Evolutionary conservation across 2,329 filamentous ascomycete genomes (phyloP).

Genomic region (Fusarium austroafricanum): DNA sequence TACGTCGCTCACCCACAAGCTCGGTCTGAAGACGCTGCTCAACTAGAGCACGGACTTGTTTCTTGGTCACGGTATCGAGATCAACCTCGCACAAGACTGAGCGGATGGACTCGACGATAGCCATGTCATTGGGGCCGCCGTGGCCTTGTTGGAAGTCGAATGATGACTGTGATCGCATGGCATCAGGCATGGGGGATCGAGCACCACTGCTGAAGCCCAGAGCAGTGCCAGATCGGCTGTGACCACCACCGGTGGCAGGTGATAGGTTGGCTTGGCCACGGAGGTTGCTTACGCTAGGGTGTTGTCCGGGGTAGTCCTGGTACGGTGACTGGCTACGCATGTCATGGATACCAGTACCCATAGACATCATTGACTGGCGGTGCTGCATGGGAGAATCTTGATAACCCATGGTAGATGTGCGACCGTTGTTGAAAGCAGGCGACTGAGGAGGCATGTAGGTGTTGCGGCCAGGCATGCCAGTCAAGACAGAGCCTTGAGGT

Average conservation of each 20-base stretch:
- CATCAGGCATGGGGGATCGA: constrained; percentile 59
- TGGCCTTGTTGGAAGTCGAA: constrained; percentile 71
- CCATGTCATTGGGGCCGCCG: constrained; percentile 78
- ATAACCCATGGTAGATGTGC: constrained; percentile 58
- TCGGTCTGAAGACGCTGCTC: constrained; percentile 95
- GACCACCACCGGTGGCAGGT: constrained; percentile 53
- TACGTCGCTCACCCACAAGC: constrained; percentile 83
- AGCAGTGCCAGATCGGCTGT: constrained; percentile 57
- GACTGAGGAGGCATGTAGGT: constrained; percentile 87
- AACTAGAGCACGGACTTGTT: constrained; percentile 90
- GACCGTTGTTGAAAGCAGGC: constrained; percentile 72
- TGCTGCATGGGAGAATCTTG: constrained; percentile 57
- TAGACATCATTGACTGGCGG: constrained; percentile 79
- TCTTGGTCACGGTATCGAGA: constrained; percentile 97
- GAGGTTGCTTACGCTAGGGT: constrained; percentile 72
- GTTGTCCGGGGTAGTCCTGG: constrained; percentile 64
- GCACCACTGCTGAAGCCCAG: constrained; percentile 62
- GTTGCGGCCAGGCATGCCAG: constrained; percentile 79
- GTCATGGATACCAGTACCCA: constrained; percentile 61
- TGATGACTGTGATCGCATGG: constrained; percentile 62
- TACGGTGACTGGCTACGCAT: constrained; percentile 67
- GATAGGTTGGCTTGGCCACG: constrained; percentile 62
- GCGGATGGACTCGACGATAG: constrained; percentile 87
- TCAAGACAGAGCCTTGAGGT: constrained; percentile 86
- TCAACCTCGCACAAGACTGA: constrained; percentile 87